Evolutionary conservation across 108 stramenopile genomes (phyloP).

Genomic region (Bacterosira constricta): DNA sequence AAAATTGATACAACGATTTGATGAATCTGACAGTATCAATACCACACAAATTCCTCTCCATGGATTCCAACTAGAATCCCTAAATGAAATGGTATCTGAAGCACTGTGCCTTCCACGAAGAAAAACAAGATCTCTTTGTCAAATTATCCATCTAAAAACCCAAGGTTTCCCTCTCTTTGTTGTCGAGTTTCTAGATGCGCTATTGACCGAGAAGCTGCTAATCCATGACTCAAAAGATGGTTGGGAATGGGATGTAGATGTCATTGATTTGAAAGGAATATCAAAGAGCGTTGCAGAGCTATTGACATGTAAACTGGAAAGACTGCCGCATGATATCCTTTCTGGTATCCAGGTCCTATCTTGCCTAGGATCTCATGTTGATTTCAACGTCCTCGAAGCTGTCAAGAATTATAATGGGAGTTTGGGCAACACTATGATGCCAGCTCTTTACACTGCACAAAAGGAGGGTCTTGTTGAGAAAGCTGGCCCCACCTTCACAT

Average conservation of each 20-base stretch:
- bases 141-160: neutral
- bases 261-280: neutral
- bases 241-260: slow-evolving; percentile 11
- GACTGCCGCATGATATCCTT: neutral
- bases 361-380: neutral
- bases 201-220: neutral
- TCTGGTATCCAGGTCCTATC: neutral
- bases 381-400: slow-evolving; percentile 9
- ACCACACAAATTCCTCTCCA: neutral
- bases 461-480: neutral
- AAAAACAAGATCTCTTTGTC: neutral
- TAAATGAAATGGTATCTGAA: slow-evolving; percentile 12
- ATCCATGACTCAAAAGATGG: neutral
- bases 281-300: neutral
- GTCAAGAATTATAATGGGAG: neutral
- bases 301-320: neutral
- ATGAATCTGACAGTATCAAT: neutral
- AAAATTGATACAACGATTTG: slow-evolving; percentile 3
- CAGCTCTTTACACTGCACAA: neutral
- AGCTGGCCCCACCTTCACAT: neutral
- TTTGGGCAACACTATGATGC: no score
- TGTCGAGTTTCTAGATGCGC: neutral
- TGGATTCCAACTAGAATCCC: neutral
- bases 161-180: slow-evolving; percentile 9
- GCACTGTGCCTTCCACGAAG: slow-evolving; percentile 1